Base-by-base conservation (phyloP, 306 rosid genomes). In the Begonia loranthoides region DNA sequence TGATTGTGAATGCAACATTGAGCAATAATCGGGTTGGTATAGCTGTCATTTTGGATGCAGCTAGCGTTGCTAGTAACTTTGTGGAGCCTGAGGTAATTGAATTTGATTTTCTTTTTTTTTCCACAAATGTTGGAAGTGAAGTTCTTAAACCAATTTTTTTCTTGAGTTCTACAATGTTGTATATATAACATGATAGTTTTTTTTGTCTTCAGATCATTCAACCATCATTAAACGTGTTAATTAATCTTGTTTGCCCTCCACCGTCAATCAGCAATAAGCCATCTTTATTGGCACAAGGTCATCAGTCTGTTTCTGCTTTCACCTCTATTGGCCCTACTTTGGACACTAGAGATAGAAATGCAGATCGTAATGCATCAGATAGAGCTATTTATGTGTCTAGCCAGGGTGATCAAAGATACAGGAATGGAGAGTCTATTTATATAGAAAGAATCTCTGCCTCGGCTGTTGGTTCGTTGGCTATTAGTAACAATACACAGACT, bases 191-290 rank as follows among this genome's bases (percentile, higher is more conserved):
- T 17, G 45, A 44, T 13, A 34, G 49, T 41, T 13, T 15, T 15
- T 38, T 65, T 34, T 63, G 13, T 22, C 63, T 70, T 64, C 94
- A 92, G 99, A 92, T 92, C 64, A 92, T 86, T 65, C 99, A 87
- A 55, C 93, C 99, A 3, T 95, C 99, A 33, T 56, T 92, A 54
- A 86, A 81, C 75, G 96, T 92, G 64, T 66, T 92, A 52, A 93
- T 83, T 70, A 92, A 92, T 64, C 96, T 92, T 55, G 99, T 86
- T 52, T 92, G 99, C 45, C 96, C 99, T 49, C 96, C 99, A 24
- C 99, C 99, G 56, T 87, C 99, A 55, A 83, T 92, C 77, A 86
- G 99, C 70, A 83, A 79, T 66, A 92, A 83, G 66, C 92, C 95
- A 2, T 63, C 90, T 52, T 49, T 73, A 55, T 61, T 52, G 59